phyloP scores from a whole-genome alignment of 1,139 yeast species.

The Blastobotrys elegans region DNA sequence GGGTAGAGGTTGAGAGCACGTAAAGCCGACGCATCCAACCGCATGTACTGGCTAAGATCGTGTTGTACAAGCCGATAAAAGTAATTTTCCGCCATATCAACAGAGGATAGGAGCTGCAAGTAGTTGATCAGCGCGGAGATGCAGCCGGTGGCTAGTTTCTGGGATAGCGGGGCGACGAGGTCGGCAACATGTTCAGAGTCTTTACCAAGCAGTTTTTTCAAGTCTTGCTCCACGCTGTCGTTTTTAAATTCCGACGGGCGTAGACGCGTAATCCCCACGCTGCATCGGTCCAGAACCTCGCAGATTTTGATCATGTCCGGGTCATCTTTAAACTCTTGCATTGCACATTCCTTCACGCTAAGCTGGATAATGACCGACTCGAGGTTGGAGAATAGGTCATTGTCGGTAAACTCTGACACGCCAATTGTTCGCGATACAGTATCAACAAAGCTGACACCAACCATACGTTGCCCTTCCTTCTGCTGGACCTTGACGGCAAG shows the following conservation, averaged over 20 bases:
- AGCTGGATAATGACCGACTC: conserved; percentile 83
- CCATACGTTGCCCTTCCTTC: conserved; percentile 45
- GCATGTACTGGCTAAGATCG: conserved; percentile 73
- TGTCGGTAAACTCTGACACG: conserved; percentile 76
- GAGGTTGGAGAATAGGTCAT: conserved; percentile 77
- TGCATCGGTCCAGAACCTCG: conserved; percentile 65
- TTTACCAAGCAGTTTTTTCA: conserved; percentile 55
- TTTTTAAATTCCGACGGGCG: conserved; percentile 52
- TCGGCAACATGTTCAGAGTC: conserved; percentile 43
- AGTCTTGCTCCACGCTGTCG: conserved; percentile 68
- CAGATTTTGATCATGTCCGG: conserved; percentile 39
- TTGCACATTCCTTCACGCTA: conserved; percentile 79
- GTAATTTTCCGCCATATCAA: conserved; percentile 47
- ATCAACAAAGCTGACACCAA: conserved; percentile 83
- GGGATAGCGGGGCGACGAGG: conserved; percentile 53
- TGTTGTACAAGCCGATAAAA: conserved; percentile 50
- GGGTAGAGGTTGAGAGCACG: conserved; percentile 87
- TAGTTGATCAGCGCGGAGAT: conserved; percentile 60
- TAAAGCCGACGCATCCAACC: conserved; percentile 84
- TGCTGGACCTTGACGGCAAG: conserved; percentile 59
- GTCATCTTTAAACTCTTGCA: conserved; percentile 46
- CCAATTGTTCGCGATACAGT: conserved; percentile 62
- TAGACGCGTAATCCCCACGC: conserved; percentile 60
- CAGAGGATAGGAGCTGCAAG: conserved; percentile 54
- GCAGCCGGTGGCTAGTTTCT: conserved; percentile 47